phyloP scores from a whole-genome alignment of 176 grass and related monocot species.

The Tillandsia leiboldiana region DNA sequence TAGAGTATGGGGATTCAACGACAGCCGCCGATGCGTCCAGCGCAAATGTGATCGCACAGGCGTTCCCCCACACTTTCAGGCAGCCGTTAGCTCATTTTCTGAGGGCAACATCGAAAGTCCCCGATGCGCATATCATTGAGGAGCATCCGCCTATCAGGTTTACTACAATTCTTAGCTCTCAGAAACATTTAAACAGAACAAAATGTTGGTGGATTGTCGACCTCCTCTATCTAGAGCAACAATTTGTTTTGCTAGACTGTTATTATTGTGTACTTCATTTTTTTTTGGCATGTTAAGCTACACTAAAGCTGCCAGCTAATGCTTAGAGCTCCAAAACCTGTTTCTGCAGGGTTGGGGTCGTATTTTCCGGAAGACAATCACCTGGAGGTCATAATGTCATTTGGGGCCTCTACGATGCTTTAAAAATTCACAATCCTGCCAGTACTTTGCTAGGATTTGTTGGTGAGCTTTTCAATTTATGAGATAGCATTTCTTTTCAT shows the following conservation, averaged over 20 bases:
- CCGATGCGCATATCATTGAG: conserved; percentile 25
- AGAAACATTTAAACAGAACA: too few species aligned
- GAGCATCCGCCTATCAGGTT: conserved; percentile 38
- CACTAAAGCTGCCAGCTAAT: too few species aligned
- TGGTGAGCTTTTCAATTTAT: conserved; percentile 27
- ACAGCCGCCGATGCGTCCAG: conserved; percentile 37
- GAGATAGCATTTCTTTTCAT: not conserved
- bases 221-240: too few species aligned
- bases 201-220: too few species aligned
- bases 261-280: too few species aligned
- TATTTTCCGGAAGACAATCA: conserved; percentile 91
- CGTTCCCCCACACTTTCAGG: conserved; percentile 49
- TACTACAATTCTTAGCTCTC: not conserved
- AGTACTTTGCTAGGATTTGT: conserved; percentile 66
- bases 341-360: conserved; percentile 63
- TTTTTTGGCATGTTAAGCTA: too few species aligned
- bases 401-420: conserved; percentile 82
- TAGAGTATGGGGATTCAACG: conserved; percentile 50
- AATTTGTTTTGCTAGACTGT: too few species aligned
- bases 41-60: conserved; percentile 20
- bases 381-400: conserved; percentile 95
- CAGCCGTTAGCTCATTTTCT: conserved; percentile 55
- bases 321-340: too few species aligned
- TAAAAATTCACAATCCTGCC: conserved; percentile 50
- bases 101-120: conserved; percentile 10